These are phyloP conservation scores for Clohesyomyces aquaticus DNA, from an alignment of 495 filamentous ascomycete genomes.

Conservation along the genomic window DNA sequence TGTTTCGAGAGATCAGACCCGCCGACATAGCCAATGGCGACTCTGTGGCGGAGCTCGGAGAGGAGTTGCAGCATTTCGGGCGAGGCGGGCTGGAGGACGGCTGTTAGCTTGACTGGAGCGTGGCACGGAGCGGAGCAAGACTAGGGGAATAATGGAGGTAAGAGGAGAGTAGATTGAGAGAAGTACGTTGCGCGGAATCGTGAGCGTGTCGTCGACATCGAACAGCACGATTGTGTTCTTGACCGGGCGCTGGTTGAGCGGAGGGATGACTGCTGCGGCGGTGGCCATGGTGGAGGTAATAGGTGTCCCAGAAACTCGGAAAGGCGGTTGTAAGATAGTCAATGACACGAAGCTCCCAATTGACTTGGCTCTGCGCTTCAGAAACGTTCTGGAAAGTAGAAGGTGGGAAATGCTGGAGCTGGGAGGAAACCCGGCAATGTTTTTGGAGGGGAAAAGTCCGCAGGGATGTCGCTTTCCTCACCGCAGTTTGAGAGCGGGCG, in stretches of 20 bases:
- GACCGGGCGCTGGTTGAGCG: conserved; percentile 77
- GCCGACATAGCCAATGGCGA: conserved; percentile 81
- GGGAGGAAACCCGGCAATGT: not conserved
- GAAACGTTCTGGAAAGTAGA: not conserved
- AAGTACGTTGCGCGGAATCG: conserved; percentile 71
- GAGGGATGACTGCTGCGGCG: conserved; percentile 65
- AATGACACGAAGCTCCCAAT: conserved; percentile 3
- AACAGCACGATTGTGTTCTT: conserved; percentile 91
- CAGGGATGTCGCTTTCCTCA: conserved; percentile 1
- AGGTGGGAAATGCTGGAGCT: not conserved
- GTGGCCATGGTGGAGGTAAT: conserved; percentile 42
- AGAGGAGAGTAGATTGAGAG: not conserved
- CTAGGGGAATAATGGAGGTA: not conserved
- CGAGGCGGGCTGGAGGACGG: conserved; percentile 56
- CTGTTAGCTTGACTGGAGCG: not conserved
- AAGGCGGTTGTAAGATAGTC: not conserved
- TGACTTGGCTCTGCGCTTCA: not conserved
- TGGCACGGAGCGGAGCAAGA: too few species aligned
- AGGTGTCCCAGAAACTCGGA: not conserved
- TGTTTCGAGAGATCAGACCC: conserved; percentile 84
- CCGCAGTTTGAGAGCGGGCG: conserved; percentile 29
- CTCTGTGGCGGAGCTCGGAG: conserved; percentile 76
- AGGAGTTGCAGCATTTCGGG: conserved; percentile 85
- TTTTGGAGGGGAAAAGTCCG: conserved; percentile 20
- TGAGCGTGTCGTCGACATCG: conserved; percentile 90